These are phyloP conservation scores for Cordyceps cicadae DNA, from an alignment of 2,329 filamentous ascomycete genomes.

Conservation along the genomic window DNA sequence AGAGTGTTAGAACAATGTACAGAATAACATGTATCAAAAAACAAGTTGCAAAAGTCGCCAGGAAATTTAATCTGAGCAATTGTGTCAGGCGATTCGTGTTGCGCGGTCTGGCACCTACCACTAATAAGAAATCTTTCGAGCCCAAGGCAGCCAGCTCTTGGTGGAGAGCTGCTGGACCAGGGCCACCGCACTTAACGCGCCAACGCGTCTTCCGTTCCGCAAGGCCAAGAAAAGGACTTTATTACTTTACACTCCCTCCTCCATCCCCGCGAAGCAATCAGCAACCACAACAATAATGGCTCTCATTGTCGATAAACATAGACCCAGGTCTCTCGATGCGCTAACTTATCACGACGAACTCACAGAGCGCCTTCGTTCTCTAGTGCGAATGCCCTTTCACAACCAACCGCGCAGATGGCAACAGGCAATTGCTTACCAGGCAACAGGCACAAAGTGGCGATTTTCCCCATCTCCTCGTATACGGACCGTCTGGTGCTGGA, in stretches of 20 bases:
- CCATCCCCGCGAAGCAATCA: constrained; percentile 11
- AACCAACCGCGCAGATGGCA: background rate
- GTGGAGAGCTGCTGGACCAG: constrained; percentile 1
- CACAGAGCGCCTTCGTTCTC: constrained; percentile 74
- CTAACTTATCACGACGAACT: constrained; percentile 85
- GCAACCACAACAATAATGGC: constrained; percentile 41
- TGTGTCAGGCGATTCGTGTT: too few relatives aligned
- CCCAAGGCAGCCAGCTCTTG: background rate
- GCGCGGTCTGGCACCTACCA: background rate
- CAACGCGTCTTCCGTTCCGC: constrained; percentile 20
- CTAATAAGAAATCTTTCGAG: background rate
- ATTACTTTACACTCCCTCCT: constrained; percentile 8
- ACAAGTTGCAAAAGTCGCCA: background rate
- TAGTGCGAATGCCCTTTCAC: constrained; percentile 49
- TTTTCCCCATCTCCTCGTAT: constrained; percentile 95
- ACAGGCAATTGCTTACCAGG: constrained; percentile 12
- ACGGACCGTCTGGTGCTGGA: constrained; percentile 90
- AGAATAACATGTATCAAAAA: background rate
- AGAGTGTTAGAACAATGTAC: background rate
- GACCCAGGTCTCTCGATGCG: constrained; percentile 64
- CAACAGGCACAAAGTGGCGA: constrained; percentile 86
- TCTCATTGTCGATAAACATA: constrained; percentile 63
- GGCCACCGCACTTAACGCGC: constrained; percentile 12
- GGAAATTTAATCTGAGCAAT: background rate
- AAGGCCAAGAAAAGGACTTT: constrained; percentile 16